Evolutionary conservation across 2,329 filamentous ascomycete genomes (phyloP).

Genomic region (Aspergillus eucalypticola): DNA sequence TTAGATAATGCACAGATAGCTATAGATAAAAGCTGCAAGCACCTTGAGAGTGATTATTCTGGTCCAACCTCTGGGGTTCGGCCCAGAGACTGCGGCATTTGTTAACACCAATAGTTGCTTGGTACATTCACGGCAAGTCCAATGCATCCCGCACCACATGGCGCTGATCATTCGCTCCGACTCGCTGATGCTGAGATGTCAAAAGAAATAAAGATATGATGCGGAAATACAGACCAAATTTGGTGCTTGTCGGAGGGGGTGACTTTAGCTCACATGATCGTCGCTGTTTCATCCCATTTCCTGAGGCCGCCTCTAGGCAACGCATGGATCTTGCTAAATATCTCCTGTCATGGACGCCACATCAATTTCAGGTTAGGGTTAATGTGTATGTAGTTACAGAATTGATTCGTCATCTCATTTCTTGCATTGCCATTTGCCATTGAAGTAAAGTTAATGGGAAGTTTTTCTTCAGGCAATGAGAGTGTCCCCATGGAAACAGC

Average conservation of each 20-base stretch:
- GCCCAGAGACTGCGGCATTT: slow-evolving; percentile 14
- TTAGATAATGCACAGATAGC: slow-evolving; percentile 2
- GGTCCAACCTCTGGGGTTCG: slow-evolving; percentile 1
- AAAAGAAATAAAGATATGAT: background rate
- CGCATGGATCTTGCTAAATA: too few relatives aligned
- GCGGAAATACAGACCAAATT: background rate
- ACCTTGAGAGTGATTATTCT: background rate
- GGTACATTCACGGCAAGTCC: background rate
- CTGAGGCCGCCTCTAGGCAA: too few relatives aligned
- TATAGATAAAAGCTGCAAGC: background rate
- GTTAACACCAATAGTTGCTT: slow-evolving; percentile 12
- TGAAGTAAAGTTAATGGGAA: too few relatives aligned
- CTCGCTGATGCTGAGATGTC: background rate
- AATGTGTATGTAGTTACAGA: too few relatives aligned
- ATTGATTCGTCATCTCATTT: too few relatives aligned
- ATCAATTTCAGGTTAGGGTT: too few relatives aligned
- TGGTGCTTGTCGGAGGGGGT: background rate
- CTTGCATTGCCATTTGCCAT: too few relatives aligned
- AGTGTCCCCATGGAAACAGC: too few relatives aligned
- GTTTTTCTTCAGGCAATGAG: too few relatives aligned
- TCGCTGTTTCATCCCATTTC: background rate
- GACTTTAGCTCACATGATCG: background rate
- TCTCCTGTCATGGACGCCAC: too few relatives aligned
- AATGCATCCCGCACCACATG: background rate
- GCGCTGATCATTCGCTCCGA: background rate